Percentiles rank a stretch among this genome's conserved stretches.
phyloP scores from a whole-genome alignment of 2,329 filamentous ascomycete species.

The Diplodia sapinea region DNA sequence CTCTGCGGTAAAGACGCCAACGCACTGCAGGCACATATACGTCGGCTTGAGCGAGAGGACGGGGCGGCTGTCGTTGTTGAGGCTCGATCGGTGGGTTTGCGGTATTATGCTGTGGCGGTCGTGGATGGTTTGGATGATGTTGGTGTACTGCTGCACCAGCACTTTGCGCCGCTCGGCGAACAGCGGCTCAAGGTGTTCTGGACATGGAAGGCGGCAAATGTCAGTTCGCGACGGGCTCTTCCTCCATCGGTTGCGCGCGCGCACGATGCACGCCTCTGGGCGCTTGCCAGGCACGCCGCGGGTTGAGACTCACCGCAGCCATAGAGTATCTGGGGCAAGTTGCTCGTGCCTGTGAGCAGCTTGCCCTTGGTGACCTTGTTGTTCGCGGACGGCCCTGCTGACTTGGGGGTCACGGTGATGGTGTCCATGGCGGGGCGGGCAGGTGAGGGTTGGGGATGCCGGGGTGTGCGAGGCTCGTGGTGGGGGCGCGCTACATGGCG shows the following conservation, averaged over 20 bases:
- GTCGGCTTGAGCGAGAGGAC: constrained; percentile 60
- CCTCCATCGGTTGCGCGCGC: not conserved
- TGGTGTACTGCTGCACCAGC: constrained; percentile 74
- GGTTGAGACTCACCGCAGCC: constrained; percentile 46
- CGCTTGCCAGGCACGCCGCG: not conserved
- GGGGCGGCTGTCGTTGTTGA: constrained; percentile 61
- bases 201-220: not conserved
- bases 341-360: constrained; percentile 44
- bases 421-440: constrained; percentile 39
- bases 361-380: constrained; percentile 46
- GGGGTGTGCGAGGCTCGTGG: constrained; percentile 11
- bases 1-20: constrained; percentile 69
- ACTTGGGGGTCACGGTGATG: constrained; percentile 49
- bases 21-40: constrained; percentile 76
- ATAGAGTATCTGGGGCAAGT: constrained; percentile 50
- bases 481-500: constrained; percentile 30
- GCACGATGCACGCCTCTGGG: not conserved
- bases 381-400: constrained; percentile 38
- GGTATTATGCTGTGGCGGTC: constrained; percentile 68
- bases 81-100: constrained; percentile 62
- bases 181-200: constrained; percentile 75
- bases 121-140: constrained; percentile 72
- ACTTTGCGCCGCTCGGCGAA: constrained; percentile 71
- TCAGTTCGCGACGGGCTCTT: not conserved
- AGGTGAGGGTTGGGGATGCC: not conserved